Percentiles rank a stretch among this genome's conserved stretches.
Conservation (phyloP, 768 basidiomycete genomes). For the Russula olivacea region DNA sequence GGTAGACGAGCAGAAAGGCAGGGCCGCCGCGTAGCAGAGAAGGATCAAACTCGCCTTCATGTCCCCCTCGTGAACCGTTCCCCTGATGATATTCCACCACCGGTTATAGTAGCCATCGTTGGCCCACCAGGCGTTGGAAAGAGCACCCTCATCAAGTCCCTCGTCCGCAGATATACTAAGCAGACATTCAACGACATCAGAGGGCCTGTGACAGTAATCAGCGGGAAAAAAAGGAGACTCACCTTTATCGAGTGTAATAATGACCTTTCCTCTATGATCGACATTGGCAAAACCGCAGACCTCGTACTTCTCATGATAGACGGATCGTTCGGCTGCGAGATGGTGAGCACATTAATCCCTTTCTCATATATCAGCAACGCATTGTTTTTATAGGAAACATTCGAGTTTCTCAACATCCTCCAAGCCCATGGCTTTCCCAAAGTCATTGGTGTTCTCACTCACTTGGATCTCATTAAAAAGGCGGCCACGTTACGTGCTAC, state of each 20-base stretch:
- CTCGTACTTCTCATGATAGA: conserved; percentile 96
- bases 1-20: conserved; percentile 85
- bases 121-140: conserved; percentile 98
- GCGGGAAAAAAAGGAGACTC: conserved; percentile 87
- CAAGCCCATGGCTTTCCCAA: conserved; percentile 98
- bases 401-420: conserved; percentile 96
- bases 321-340: conserved; percentile 96
- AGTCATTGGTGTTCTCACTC: conserved; percentile 92
- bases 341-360: conserved; percentile 50
- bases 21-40: conserved; percentile 85
- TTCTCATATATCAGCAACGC: background rate
- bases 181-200: conserved; percentile 84
- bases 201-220: conserved; percentile 92
- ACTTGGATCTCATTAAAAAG: conserved; percentile 96
- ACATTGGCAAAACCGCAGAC: conserved; percentile 95
- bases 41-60: conserved; percentile 90
- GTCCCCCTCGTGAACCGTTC: conserved; percentile 95
- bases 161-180: conserved; percentile 89
- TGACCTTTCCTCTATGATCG: conserved; percentile 97
- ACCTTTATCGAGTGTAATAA: conserved; percentile 98
- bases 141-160: conserved; percentile 85
- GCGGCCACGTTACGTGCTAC: conserved; percentile 76
- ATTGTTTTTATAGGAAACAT: conserved; percentile 69
- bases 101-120: conserved; percentile 89
- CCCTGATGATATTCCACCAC: conserved; percentile 86